Base-by-base conservation (phyloP, 495 filamentous ascomycete species). In the Daldinia decipiens region DNA sequence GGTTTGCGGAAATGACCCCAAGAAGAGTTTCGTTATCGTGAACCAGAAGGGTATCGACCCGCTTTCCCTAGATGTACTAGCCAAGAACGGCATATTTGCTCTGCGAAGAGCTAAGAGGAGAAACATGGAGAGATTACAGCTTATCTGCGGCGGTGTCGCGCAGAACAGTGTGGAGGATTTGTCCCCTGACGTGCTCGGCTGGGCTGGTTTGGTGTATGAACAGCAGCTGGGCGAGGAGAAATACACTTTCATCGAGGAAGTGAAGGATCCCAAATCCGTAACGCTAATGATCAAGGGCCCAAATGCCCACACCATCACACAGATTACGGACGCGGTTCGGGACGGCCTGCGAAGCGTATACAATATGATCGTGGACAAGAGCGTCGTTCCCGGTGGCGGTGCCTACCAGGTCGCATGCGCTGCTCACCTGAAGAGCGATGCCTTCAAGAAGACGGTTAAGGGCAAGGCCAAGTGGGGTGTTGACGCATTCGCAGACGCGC, bases 11-110 rank as follows among this genome's bases (percentile, higher is more conserved):
- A 91, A 89, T 76, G 96, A 98, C 76, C 87, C 89, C 1, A 97
- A 95, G 85, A 98, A 98, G 85, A 89, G 91, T 65, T 98, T 99
- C 76, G 95, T 98, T 66, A 89, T 99, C 73, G 93, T 99, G 79
- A 99, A 99, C 84, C 96, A 98, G 82, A 99, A 99, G 84, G 95
- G 95, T 62, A 99, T 99, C 74, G 95, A 99, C 79, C 95, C 95
- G 17, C 83, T 98, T 56, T 97, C 93, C 59, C 84, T 99, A 68
- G 95, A 99, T 77, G 93, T 98, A 26, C 83, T 99, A 32, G 93
- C 94, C 56, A 99, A 98, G 89, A 98, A 99, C 77, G 94, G 94
- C 61, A 98, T 99, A 72, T 87, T 97, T 76, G 95, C 96, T 56
- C 87, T 99, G 62, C 88, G 95, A 68, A 86, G 95, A 78, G 95